Conservation (phyloP, 768 basidiomycete species). For the Astraeus odoratus region DNA sequence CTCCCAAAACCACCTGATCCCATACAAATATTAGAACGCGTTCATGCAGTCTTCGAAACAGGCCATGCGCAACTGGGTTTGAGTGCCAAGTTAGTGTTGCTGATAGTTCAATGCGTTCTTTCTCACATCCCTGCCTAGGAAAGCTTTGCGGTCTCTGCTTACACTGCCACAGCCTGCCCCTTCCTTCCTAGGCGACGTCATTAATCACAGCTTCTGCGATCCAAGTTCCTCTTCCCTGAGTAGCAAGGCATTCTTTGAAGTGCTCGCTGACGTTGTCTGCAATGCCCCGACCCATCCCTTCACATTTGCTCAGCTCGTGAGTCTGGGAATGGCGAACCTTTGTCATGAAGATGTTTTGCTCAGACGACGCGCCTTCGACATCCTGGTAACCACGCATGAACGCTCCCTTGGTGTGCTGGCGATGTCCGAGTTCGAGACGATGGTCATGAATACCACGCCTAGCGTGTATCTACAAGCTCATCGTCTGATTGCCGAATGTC, state of each 20-base stretch:
- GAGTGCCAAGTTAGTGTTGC: conserved; percentile 56
- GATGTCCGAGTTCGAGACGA: conserved; percentile 67
- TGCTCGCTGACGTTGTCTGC: conserved; percentile 64
- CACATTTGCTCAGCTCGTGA: conserved; percentile 67
- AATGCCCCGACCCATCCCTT: conserved; percentile 49
- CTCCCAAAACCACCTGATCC: conserved; percentile 48
- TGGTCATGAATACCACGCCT: conserved; percentile 63
- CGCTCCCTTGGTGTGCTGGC: conserved; percentile 59
- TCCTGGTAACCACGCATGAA: conserved; percentile 67
- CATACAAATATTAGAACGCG: conserved; percentile 49
- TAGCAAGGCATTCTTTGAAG: conserved; percentile 68
- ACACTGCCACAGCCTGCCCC: conserved; percentile 47
- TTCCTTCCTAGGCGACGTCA: conserved; percentile 54
- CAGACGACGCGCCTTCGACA: conserved; percentile 70
- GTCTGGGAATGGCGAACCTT: conserved; percentile 78
- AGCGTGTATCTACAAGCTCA: conserved; percentile 79
- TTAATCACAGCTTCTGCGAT: conserved; percentile 64
- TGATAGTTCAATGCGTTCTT: neutral
- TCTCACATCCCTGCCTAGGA: conserved; percentile 39
- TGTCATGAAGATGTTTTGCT: conserved; percentile 60
- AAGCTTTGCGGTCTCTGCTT: conserved; percentile 67
- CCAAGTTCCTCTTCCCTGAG: conserved; percentile 46
- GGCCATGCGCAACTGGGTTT: conserved; percentile 41
- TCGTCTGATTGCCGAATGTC: conserved; percentile 64
- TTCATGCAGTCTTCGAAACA: conserved; percentile 64